Conservation (phyloP, 139 green algal genomes). For the Chlorella sp. region DNA sequence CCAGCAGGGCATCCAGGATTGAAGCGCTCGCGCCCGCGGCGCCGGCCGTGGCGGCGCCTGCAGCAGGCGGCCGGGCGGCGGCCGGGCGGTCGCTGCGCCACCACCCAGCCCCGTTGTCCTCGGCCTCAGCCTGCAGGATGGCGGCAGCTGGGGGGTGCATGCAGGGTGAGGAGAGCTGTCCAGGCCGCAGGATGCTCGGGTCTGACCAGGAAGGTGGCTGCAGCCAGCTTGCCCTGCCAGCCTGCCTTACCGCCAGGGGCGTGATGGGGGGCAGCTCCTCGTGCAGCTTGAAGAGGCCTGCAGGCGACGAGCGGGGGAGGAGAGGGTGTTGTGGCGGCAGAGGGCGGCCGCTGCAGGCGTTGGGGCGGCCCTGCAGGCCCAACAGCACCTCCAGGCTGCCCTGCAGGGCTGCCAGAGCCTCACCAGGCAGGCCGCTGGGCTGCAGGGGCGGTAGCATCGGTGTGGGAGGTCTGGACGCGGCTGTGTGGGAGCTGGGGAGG, state of each 20-base stretch:
- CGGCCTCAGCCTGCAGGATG: background rate
- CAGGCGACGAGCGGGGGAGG: background rate
- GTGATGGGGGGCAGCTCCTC: constrained; percentile 18
- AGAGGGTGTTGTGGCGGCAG: background rate
- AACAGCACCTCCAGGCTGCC: too few species aligned
- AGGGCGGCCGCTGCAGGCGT: background rate
- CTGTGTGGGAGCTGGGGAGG: too few species aligned
- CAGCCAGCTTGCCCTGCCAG: background rate
- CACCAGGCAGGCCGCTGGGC: too few species aligned
- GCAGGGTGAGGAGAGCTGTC: background rate
- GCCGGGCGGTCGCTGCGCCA: background rate
- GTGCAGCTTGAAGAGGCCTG: background rate
- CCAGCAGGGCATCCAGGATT: too few species aligned
- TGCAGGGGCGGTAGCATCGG: too few species aligned
- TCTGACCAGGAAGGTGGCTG: background rate
- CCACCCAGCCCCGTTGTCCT: background rate
- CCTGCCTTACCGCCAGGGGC: constrained; percentile 2
- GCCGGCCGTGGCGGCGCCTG: too few species aligned
- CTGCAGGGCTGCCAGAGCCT: too few species aligned
- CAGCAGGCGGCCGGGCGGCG: background rate
- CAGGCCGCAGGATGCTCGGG: background rate
- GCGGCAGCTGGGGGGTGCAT: background rate
- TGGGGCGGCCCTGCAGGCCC: background rate
- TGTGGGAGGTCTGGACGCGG: too few species aligned
- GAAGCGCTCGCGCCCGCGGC: too few species aligned